Base-by-base conservation (phyloP, 2,329 filamentous ascomycete genomes). In the Truncatella angustata region DNA sequence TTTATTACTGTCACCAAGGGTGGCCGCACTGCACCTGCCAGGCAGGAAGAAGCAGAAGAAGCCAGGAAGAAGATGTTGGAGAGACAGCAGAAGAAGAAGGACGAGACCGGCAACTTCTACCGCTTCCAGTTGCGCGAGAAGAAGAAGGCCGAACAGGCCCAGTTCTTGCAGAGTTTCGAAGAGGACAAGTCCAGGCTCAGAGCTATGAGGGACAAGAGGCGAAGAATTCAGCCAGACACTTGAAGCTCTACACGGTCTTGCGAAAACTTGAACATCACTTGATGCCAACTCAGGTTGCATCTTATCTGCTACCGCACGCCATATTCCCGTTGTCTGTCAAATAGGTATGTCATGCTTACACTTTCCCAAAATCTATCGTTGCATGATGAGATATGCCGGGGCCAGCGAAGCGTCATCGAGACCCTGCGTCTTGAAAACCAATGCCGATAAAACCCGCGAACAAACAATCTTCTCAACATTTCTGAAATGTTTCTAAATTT, bases 1-100 rank as follows among this genome's bases (percentile, higher is more conserved):
- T 99, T 99, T 67, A 81, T 97, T 45, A 97, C 92, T 3, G 94
- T 99, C 21, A 88, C 86, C 1, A 81, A 89, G 50, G 91, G 91
- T 23, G 88, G 89, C 35, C 77, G 87, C 53, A 79, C 79, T 5
- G 88, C 87, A n/a, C 85, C 90, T 1, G 91, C 89, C 2, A 81
- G 86, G 50, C 79, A 85, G 56, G 87, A 87, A 60, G 91, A 88
- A 61, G 83, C 85, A 14, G 81, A 85, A 64, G 81, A 84, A 60
- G 78, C 77, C 50, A 74, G 71, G 57, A 72, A 72, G 63, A 80
- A 77, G 72, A 79, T 85, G 74, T 73, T 84, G 66, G 83, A 87
- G 71, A 81, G 85, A 70, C 77, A 79, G 61, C 77, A 83, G 66
- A 75, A 81, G 72, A 84, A 80, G 73, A 80, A 78, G 64, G 77